Base-by-base conservation (phyloP, 1,284 basidiomycete genomes). In the Agaricales sp. region DNA sequence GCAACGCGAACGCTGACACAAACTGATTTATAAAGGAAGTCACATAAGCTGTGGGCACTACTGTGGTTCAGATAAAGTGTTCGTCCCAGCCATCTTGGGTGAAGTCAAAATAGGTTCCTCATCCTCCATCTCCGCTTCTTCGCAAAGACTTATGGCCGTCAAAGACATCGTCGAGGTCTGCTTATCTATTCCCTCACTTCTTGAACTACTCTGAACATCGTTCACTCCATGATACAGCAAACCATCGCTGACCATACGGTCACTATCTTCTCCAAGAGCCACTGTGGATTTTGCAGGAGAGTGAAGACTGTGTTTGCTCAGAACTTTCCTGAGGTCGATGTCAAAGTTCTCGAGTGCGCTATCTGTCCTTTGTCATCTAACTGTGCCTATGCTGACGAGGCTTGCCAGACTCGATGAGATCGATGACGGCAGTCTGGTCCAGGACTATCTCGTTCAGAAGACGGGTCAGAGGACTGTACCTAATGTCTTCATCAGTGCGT, bases 221-320 rank as follows among this genome's bases (percentile, higher is more conserved):
- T 54, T 41, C 8, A 41, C 8, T 41, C 39, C n/a, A 11, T 16
- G 39, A 4, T 41, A 18, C 18, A 41, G 39, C 13, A 41, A 41
- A 65, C 74, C 24, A 79, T 87, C 55, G 51, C 63, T 4, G 64
- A 71, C 18, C 73, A 81, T 72, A 76, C 74, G 59, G 71, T 87
- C 52, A 68, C 71, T 39, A 75, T 88, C 51, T 88, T 88, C 63
- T 85, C 83, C 50, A 87, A 88, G 69, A 67, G 70, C 8, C 76
- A 62, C 45, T 88, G 76, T 63, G 77, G 78, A 4, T 83, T 73
- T 64, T 84, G 81, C 69, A 66, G 53, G 51, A 62, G 62, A 6
- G 75, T 82, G 26, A 87, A 87, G 63, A 49, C 53, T 0, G 64
- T 85, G n/a, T 72, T 88, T 54, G 56, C 58, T 1, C 52, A 55